Conservation (phyloP, 108 stramenopile species). For the Cyclotella kingstonii region DNA sequence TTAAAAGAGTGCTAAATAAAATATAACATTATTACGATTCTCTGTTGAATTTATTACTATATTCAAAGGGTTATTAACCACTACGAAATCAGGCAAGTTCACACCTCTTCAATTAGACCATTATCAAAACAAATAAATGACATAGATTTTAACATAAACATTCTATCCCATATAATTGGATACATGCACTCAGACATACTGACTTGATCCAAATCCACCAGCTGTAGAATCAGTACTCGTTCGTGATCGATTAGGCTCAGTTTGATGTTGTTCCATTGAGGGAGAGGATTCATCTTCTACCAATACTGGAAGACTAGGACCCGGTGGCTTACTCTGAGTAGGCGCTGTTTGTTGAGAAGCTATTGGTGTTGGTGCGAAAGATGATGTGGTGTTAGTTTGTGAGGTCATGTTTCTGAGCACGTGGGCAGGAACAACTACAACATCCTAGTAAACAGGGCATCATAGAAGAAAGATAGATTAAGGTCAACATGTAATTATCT, state of each 20-base stretch:
- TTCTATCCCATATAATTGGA: neutral
- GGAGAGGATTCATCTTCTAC: neutral
- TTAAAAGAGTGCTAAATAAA: too few species aligned
- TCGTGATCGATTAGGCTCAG: slow-evolving; percentile 3
- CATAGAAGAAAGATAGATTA: neutral
- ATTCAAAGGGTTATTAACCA: too few species aligned
- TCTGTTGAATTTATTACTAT: too few species aligned
- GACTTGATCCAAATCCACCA: slow-evolving; percentile 11
- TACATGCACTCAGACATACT: slow-evolving; percentile 12
- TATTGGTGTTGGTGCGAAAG: slow-evolving; percentile 1
- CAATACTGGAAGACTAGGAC: slow-evolving; percentile 3
- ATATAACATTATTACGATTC: too few species aligned
- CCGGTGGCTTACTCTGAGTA: slow-evolving; percentile 13
- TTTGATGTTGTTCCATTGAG: neutral
- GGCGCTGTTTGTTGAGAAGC: too few species aligned
- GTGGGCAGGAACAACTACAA: slow-evolving; percentile 9
- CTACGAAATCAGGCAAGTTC: too few species aligned
- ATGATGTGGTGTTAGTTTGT: neutral
- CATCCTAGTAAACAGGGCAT: neutral
- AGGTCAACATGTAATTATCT: neutral
- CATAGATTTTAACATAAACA: neutral
- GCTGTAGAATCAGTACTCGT: slow-evolving; percentile 18
- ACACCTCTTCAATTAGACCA: too few species aligned
- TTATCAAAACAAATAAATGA: neutral
- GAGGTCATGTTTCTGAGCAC: slow-evolving; percentile 5